These are phyloP conservation scores for Heterobasidion occidentale DNA, from an alignment of 1,284 basidiomycete genomes.

Conservation along the genomic window DNA sequence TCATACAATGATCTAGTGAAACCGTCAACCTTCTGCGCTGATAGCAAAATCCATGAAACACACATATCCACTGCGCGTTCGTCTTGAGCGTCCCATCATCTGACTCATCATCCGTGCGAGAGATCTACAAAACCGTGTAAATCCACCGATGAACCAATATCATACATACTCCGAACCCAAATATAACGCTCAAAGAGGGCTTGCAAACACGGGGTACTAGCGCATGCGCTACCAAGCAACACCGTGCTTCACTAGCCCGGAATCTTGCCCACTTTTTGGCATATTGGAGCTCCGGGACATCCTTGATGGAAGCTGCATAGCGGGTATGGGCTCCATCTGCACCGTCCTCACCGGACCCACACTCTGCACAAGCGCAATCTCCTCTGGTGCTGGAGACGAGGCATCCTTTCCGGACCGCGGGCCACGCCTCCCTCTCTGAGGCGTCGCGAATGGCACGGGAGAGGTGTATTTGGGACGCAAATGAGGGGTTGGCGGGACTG, in stretches of 20 bases:
- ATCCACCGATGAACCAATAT: background rate
- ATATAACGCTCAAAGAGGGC: background rate
- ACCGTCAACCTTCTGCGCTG: background rate
- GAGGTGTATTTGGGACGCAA: background rate
- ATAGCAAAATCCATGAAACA: background rate
- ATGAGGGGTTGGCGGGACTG: slow-evolving; percentile 21
- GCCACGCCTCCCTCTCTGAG: background rate
- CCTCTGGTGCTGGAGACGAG: slow-evolving; percentile 3
- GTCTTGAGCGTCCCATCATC: background rate
- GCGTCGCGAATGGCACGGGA: slow-evolving; percentile 2
- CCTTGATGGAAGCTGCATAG: slow-evolving; percentile 36
- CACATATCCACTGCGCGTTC: background rate
- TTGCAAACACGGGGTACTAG: background rate
- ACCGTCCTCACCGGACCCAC: slow-evolving; percentile 31
- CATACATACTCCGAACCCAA: background rate
- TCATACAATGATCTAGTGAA: background rate
- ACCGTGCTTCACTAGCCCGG: background rate
- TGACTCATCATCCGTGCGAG: background rate
- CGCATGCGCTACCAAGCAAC: background rate
- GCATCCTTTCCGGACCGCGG: background rate
- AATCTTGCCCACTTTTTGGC: background rate
- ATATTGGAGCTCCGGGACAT: slow-evolving; percentile 5
- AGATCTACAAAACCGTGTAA: background rate
- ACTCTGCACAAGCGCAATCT: slow-evolving; percentile 9
- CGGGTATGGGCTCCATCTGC: slow-evolving; percentile 44